phyloP scores from a whole-genome alignment of 2,329 filamentous ascomycete species.

The Aspergillus ustus region DNA sequence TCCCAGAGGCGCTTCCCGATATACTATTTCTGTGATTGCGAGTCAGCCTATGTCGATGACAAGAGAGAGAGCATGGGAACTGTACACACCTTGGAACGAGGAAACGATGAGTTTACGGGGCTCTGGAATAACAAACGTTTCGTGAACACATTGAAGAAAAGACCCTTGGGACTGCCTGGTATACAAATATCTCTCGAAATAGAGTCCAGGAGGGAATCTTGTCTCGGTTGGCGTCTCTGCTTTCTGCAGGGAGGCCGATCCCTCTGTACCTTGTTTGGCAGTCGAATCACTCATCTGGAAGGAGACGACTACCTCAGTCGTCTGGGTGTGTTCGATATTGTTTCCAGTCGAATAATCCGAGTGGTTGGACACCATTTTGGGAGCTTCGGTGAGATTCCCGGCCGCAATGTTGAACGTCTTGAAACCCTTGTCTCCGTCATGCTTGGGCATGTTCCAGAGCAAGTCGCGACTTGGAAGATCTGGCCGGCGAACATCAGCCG shows the following conservation, averaged over 20 bases:
- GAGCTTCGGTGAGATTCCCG: not conserved
- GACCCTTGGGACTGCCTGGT: slow-evolving; percentile 1
- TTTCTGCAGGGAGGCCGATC: not conserved
- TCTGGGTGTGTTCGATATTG: not conserved
- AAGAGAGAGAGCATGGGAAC: not conserved
- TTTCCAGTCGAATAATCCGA: not conserved
- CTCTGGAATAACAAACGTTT: slow-evolving; percentile 1
- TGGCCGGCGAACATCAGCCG: not conserved
- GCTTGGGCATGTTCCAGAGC: not conserved
- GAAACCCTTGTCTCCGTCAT: not conserved
- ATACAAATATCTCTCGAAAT: slow-evolving; percentile 5
- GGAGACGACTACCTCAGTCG: not conserved
- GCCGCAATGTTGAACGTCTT: not conserved
- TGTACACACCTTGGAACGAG: slow-evolving; percentile 8
- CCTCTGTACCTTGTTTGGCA: not conserved
- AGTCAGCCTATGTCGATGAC: slow-evolving; percentile 1
- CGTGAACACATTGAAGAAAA: slow-evolving; percentile 8
- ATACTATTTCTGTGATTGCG: slow-evolving; percentile 3
- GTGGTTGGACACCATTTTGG: not conserved
- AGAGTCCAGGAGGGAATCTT: not conserved
- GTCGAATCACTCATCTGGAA: not conserved
- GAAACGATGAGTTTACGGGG: not conserved
- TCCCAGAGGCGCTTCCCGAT: slow-evolving; percentile 1
- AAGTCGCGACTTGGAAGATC: not conserved
- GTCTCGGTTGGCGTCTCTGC: not conserved